Evolutionary conservation across 1,139 yeast species (phyloP).

Genomic region (Hyphopichia wangnamkhiaoensis): DNA sequence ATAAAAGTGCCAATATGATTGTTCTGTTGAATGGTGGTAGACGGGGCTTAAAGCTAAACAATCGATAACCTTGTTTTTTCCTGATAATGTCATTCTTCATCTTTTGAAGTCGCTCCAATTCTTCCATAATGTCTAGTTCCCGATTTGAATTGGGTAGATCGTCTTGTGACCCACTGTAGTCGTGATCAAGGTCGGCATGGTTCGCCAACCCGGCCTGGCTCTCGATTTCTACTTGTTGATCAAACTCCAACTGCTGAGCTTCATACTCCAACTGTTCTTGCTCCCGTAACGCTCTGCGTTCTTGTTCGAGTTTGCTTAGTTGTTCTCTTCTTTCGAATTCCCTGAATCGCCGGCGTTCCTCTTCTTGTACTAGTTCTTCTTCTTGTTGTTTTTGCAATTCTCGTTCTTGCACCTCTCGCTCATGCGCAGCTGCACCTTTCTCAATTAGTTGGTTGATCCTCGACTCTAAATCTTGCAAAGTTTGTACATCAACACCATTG

Average conservation of each 20-base stretch:
- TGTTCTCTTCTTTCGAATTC: neutral
- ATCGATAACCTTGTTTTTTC: conserved; percentile 6
- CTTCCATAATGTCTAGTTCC: conserved; percentile 3
- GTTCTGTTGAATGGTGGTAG: neutral
- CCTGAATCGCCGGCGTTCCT: neutral
- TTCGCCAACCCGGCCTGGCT: neutral
- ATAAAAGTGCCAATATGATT: conserved; percentile 9
- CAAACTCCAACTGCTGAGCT: neutral
- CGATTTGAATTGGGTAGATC: neutral
- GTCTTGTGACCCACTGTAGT: neutral
- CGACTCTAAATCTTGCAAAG: conserved; percentile 4
- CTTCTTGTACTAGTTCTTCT: neutral
- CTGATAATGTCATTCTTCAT: conserved; percentile 8
- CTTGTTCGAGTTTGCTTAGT: neutral
- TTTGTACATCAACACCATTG: neutral
- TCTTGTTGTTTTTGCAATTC: neutral
- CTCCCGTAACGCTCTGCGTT: neutral
- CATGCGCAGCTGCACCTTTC: neutral
- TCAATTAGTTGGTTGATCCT: conserved; percentile 1
- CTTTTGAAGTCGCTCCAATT: conserved; percentile 7
- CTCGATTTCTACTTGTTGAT: neutral
- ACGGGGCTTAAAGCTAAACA: too few species aligned
- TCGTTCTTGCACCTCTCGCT: neutral
- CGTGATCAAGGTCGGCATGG: neutral
- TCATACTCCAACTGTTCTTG: neutral